Evolutionary conservation across 257 asterid genomes (phyloP).

Genomic region (Solanum infundibuliforme): DNA sequence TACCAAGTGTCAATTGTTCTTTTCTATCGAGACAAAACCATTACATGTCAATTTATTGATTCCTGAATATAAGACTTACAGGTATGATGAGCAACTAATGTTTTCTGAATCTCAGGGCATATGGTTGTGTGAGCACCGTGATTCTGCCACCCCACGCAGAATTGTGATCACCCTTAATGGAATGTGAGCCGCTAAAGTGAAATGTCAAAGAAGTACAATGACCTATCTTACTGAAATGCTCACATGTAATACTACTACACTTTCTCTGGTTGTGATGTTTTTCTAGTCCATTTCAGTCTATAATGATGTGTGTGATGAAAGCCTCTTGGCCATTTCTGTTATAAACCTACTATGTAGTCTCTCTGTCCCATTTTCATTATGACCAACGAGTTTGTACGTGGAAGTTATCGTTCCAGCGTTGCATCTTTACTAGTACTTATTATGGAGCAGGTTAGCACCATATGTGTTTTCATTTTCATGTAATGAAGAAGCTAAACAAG

Average conservation of each 20-base stretch:
- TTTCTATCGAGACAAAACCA: background rate
- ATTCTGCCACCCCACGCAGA: slow-evolving; percentile 69
- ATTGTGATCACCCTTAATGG: slow-evolving; percentile 88
- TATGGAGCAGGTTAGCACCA: background rate
- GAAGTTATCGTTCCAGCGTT: background rate
- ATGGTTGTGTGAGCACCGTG: slow-evolving; percentile 99
- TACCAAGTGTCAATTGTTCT: background rate
- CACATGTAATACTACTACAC: background rate
- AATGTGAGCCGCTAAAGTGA: slow-evolving; percentile 18
- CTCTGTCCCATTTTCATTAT: background rate
- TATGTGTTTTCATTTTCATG: background rate
- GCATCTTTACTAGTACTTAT: background rate
- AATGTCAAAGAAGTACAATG: background rate
- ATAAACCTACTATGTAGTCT: background rate
- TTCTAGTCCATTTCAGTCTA: background rate
- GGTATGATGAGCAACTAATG: background rate
- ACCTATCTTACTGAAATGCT: background rate
- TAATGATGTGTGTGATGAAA: background rate
- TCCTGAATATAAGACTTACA: background rate
- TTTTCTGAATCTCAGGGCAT: slow-evolving; percentile 53
- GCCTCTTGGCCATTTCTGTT: background rate
- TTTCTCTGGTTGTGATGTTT: background rate
- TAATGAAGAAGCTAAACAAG: background rate
- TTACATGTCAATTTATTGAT: background rate
- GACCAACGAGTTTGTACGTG: background rate